Percentiles rank a stretch among this genome's conserved stretches.
Evolutionary conservation across 495 filamentous ascomycete species (phyloP).

Genomic region (Penicillium mononematosum): DNA sequence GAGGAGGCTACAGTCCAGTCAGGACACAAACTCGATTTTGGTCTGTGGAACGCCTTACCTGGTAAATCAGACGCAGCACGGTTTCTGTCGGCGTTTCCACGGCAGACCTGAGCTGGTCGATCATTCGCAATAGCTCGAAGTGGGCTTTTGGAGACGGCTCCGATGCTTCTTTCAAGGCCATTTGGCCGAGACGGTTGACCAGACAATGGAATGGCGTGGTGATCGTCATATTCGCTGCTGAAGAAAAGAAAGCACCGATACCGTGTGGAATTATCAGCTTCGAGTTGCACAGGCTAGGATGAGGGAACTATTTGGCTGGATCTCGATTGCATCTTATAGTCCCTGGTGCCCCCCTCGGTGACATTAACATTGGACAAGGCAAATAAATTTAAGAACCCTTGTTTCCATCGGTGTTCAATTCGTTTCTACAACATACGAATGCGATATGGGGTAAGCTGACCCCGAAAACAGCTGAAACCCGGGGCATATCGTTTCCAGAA

Average conservation of each 20-base stretch:
- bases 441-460: slow-evolving; percentile 4
- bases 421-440: slow-evolving; percentile 7
- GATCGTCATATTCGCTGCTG: slow-evolving; percentile 20
- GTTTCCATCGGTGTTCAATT: neutral
- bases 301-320: slow-evolving; percentile 3
- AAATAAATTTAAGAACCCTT: neutral
- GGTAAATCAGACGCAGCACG: slow-evolving; percentile 38
- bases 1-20: slow-evolving; percentile 34
- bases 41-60: slow-evolving; percentile 22
- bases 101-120: slow-evolving; percentile 32
- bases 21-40: neutral
- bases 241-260: neutral
- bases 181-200: slow-evolving; percentile 25
- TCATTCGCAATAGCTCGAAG: slow-evolving; percentile 31
- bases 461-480: slow-evolving; percentile 5
- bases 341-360: neutral
- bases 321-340: slow-evolving; percentile 7
- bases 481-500: slow-evolving; percentile 4
- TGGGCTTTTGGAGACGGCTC: slow-evolving; percentile 28
- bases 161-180: slow-evolving; percentile 23
- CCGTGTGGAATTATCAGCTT: neutral
- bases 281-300: slow-evolving; percentile 6
- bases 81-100: slow-evolving; percentile 41
- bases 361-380: slow-evolving; percentile 4
- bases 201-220: slow-evolving; percentile 24